These are phyloP conservation scores for Areca catechu DNA, from an alignment of 176 grass and related monocot species.

Conservation along the genomic window DNA sequence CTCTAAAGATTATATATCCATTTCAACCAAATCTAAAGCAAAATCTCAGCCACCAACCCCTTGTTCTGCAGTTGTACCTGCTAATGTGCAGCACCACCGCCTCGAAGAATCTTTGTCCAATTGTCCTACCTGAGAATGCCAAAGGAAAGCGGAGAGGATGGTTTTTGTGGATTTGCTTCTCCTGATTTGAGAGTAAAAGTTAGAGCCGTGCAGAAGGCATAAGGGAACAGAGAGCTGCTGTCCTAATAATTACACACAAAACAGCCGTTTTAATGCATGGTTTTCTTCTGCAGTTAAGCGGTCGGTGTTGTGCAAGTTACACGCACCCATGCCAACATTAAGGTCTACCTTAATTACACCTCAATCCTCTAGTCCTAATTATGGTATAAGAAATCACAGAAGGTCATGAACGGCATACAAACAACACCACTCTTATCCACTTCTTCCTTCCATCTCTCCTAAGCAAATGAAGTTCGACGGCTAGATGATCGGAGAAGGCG, in stretches of 20 bases:
- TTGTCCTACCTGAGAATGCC: not conserved
- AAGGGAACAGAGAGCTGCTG: too few species aligned
- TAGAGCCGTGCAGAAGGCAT: too few species aligned
- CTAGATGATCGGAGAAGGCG: slow-evolving; percentile 71
- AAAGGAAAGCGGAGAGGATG: not conserved
- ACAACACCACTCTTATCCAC: too few species aligned
- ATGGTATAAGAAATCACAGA: not conserved
- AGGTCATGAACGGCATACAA: not conserved
- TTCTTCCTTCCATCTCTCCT: too few species aligned
- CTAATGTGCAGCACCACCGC: not conserved
- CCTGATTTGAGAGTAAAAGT: too few species aligned
- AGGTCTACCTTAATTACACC: not conserved
- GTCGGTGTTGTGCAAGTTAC: not conserved
- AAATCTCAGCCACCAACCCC: not conserved
- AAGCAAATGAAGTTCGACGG: not conserved
- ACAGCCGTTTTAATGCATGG: not conserved
- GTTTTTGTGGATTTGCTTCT: too few species aligned
- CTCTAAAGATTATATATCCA: too few species aligned
- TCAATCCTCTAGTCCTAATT: not conserved
- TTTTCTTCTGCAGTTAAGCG: not conserved
- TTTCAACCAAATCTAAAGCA: not conserved
- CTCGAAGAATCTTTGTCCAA: not conserved
- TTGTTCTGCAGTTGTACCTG: not conserved
- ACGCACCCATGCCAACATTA: too few species aligned
- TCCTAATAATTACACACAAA: not conserved